Conservation (phyloP, 2,329 filamentous ascomycete genomes). For the Neophaeococcomyces aloes region DNA sequence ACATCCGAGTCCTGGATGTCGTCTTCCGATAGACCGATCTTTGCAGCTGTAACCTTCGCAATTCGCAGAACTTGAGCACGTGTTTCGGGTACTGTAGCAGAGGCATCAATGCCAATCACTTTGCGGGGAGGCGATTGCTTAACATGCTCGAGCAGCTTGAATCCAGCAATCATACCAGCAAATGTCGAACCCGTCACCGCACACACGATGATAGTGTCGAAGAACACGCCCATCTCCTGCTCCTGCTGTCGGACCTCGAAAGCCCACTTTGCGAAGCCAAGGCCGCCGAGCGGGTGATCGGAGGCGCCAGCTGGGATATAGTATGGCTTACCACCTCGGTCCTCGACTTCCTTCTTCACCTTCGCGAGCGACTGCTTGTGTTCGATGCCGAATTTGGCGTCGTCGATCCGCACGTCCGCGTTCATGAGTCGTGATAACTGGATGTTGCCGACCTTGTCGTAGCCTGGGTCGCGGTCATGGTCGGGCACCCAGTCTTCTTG, state of each 20-base stretch:
- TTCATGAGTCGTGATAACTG: conserved; percentile 59
- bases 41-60: conserved; percentile 50
- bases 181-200: conserved; percentile 62
- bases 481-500: conserved; percentile 59
- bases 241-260: conserved; percentile 59
- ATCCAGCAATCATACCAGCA: conserved; percentile 62
- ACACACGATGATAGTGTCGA: conserved; percentile 58
- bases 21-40: conserved; percentile 50
- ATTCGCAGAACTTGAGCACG: conserved; percentile 57
- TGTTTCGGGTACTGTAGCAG: conserved; percentile 49
- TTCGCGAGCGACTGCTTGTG: conserved; percentile 52
- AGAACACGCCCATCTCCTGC: conserved; percentile 50
- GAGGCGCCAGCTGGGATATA: conserved; percentile 63
- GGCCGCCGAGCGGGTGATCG: conserved; percentile 58
- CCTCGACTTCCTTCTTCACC: conserved; percentile 44
- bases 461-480: conserved; percentile 44
- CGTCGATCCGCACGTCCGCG: conserved; percentile 51
- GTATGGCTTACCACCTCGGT: conserved; percentile 51
- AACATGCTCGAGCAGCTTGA: conserved; percentile 50
- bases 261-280: conserved; percentile 62
- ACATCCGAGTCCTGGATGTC: conserved; percentile 55
- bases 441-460: conserved; percentile 59
- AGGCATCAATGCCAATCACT: conserved; percentile 59
- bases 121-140: conserved; percentile 36
- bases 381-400: conserved; percentile 55